Evolutionary conservation across 257 asterid species (phyloP).

Genomic region (Scutellaria baicalensis): DNA sequence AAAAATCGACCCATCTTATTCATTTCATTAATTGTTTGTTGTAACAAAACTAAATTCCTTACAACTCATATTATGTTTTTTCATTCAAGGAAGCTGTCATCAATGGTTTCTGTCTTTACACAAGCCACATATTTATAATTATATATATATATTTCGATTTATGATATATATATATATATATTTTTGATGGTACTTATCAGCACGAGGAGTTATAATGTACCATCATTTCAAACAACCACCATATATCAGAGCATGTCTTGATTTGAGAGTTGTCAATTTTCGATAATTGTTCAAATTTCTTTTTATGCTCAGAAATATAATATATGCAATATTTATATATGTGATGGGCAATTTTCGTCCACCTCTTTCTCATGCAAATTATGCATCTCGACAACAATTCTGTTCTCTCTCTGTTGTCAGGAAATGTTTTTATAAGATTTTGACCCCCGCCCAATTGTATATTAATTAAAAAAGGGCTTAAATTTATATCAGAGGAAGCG

Average conservation of each 20-base stretch:
- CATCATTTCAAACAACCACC: slow-evolving; percentile 22
- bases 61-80: slow-evolving; percentile 10
- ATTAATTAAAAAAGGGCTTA: no score
- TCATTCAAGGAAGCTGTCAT: slow-evolving; percentile 18
- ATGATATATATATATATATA: background rate
- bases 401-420: slow-evolving; percentile 6
- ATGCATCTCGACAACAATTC: background rate
- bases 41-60: slow-evolving; percentile 1
- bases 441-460: no score
- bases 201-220: background rate
- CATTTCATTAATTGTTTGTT: slow-evolving; percentile 16
- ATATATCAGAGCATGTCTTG: slow-evolving; percentile 15
- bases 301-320: background rate
- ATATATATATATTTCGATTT: background rate
- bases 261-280: slow-evolving; percentile 26
- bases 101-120: background rate
- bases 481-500: no score
- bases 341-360: slow-evolving; percentile 15
- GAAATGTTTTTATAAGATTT: background rate
- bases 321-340: no score
- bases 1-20: slow-evolving; percentile 17
- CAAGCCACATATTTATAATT: no score
- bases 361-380: background rate
- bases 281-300: background rate
- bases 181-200: background rate